Evolutionary conservation across 495 filamentous ascomycete genomes (phyloP).

Genomic region (Penicillium nucicola): DNA sequence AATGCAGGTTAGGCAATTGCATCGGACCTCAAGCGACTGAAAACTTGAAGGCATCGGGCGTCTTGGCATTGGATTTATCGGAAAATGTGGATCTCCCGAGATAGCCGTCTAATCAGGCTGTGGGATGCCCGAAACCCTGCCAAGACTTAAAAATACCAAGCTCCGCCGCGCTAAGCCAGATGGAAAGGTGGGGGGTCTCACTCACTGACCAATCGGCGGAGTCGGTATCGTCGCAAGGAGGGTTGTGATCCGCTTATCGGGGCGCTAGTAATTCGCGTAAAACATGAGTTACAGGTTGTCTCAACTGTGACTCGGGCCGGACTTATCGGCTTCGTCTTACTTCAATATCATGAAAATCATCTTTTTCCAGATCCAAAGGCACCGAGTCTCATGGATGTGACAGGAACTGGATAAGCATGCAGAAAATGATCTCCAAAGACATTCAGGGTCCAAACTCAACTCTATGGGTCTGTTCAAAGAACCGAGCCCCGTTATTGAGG

Average conservation of each 20-base stretch:
- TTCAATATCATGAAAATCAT: neutral
- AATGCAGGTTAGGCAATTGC: too few relatives aligned
- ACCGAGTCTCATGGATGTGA: neutral
- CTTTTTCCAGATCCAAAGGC: too few relatives aligned
- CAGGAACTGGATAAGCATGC: neutral
- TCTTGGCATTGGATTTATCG: too few relatives aligned
- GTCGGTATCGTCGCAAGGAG: neutral
- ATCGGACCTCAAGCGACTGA: too few relatives aligned
- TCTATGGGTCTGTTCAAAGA: conserved; percentile 3
- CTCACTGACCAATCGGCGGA: neutral
- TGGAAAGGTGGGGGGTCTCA: neutral
- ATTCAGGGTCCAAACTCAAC: neutral
- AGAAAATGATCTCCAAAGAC: neutral
- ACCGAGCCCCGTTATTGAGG: neutral
- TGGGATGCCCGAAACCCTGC: neutral
- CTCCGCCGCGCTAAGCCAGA: neutral
- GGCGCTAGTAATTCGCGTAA: too few relatives aligned
- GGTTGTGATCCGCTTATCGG: too few relatives aligned
- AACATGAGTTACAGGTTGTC: too few relatives aligned
- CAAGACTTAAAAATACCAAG: neutral
- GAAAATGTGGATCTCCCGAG: too few relatives aligned
- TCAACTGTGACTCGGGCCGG: too few relatives aligned
- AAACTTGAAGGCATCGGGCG: too few relatives aligned
- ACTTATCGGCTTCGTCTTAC: conserved; percentile 1
- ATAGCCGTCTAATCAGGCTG: too few relatives aligned